Base-by-base conservation (phyloP, 371 early-diverging fungal species). In the Circinella minor region DNA sequence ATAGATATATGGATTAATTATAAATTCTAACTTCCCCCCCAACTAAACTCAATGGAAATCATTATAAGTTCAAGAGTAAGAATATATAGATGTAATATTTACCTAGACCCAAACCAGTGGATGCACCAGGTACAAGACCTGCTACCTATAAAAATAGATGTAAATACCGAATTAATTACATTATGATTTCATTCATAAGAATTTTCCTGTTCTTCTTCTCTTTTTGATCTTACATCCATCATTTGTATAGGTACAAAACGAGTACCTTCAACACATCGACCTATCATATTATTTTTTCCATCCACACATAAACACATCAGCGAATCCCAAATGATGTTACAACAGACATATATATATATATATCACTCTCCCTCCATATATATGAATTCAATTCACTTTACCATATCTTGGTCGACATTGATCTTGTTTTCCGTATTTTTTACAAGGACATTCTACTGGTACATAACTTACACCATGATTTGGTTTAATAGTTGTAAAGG, bases 401-500 rank as follows among this genome's bases (percentile, higher is more conserved):
- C 93, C 93, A 76, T 93, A 88, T 65, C 90, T 84, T 13, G 94
- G 93, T 51, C 85, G 76, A 63, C 94, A 94, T 49, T 74, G 81
- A 15, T 65, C 75, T 36, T 82, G 59, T 67, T 88, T 86, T 54
- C 77, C 80, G 67, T 84, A 86, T n/a, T 73, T 69, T 57, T 78
- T 83, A 72, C 94, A 94, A 0, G 93, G 91, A 69, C 94, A 94
- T 14, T 82, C 85, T 3, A 91, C 74, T 15, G 88, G 88, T 55
- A 91, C 84, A 76, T 93, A 94, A 0, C 91, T 90, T 47, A 89
- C 77, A 51, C 94, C 93, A 68, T 90, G 87, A 77, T 93, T 93
- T 20, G 93, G 93, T 66, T 89, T 88, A 63, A 94, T 94, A 38
- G 94, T 94, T 15, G 94, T 94, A 78, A 94, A 94, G 4, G 94